phyloP scores from a whole-genome alignment of 345 rosid species.

The Mercurialis annua region DNA sequence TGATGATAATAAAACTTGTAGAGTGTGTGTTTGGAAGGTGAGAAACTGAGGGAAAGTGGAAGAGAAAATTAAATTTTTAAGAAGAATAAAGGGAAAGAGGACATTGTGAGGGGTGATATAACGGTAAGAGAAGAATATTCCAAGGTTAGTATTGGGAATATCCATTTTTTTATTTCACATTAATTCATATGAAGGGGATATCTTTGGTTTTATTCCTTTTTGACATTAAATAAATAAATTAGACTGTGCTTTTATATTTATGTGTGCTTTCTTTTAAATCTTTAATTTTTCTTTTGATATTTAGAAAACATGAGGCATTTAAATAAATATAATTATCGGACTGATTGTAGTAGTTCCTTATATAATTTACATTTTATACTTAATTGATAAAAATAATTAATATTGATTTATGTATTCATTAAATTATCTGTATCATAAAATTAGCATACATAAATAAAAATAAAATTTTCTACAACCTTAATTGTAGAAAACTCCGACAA shows the following conservation, averaged over 20 bases:
- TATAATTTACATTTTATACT: not conserved
- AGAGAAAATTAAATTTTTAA: too few relatives aligned
- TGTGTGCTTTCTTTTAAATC: not conserved
- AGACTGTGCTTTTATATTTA: not conserved
- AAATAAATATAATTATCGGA: too few relatives aligned
- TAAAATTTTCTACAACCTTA: too few relatives aligned
- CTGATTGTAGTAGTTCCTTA: too few relatives aligned
- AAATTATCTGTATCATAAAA: not conserved
- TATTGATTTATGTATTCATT: not conserved
- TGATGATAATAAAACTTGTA: not conserved
- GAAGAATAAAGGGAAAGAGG: not conserved
- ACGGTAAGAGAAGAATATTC: constrained; percentile 67
- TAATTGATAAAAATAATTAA: too few relatives aligned
- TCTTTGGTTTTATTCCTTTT: constrained; percentile 46
- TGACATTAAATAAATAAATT: not conserved
- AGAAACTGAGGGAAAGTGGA: constrained; percentile 8
- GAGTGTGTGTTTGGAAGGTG: constrained; percentile 4
- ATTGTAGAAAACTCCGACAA: too few relatives aligned
- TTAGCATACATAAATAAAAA: too few relatives aligned
- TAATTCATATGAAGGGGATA: constrained; percentile 23
- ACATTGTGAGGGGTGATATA: constrained; percentile 26
- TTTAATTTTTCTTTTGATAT: not conserved
- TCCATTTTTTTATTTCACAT: constrained; percentile 37
- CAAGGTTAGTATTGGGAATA: constrained; percentile 53
- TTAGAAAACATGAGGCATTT: not conserved